Base-by-base conservation (phyloP, 2,329 filamentous ascomycete species). In the Sporothrix inflata region DNA sequence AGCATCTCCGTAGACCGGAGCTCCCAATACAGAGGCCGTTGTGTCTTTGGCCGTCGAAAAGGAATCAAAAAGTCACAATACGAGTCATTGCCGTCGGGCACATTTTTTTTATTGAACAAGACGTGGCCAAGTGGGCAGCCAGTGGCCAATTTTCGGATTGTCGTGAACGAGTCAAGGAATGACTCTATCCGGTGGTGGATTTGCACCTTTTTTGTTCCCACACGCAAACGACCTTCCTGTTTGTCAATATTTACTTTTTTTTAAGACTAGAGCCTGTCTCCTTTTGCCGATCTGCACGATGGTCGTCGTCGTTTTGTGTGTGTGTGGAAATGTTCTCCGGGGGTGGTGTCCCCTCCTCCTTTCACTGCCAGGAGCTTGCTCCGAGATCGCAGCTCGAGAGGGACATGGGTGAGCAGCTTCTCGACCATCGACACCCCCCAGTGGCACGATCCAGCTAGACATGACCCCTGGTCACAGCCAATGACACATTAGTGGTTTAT, bases 401-500 rank as follows among this genome's bases (percentile, higher is more conserved):
- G n/a, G 16, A 40, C 55, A 60, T 21, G 24, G 51, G 51, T 9
- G 27, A 11, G 45, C 60, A 63, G 60, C 60, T 63, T 21, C 38
- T 45, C 38, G 60, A 27, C 60, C 38, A 55, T 30, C 5, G 30
- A 34, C 27, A 9, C 38, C 38, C 7, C 9, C 19, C 9, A 24
- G 38, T 42, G 38, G 60, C 14, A n/a, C n/a, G n/a, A n/a, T n/a
- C n/a, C n/a, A n/a, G n/a, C n/a, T n/a, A n/a, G n/a, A n/a, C n/a
- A n/a, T n/a, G n/a, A n/a, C n/a, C n/a, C n/a, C n/a, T n/a, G n/a
- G n/a, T n/a, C n/a, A n/a, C 60, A 66, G 61, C 74, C 74, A 75
- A 75, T 75, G 49, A 53, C 70, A 38, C 55, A 24, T 45, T 51
- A 3, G 45, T 38, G 30, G 73, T 74, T 74, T 75, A 75, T 75